These are phyloP conservation scores for Tuber melanosporum DNA, from an alignment of 495 filamentous ascomycete genomes.

Conservation along the genomic window DNA sequence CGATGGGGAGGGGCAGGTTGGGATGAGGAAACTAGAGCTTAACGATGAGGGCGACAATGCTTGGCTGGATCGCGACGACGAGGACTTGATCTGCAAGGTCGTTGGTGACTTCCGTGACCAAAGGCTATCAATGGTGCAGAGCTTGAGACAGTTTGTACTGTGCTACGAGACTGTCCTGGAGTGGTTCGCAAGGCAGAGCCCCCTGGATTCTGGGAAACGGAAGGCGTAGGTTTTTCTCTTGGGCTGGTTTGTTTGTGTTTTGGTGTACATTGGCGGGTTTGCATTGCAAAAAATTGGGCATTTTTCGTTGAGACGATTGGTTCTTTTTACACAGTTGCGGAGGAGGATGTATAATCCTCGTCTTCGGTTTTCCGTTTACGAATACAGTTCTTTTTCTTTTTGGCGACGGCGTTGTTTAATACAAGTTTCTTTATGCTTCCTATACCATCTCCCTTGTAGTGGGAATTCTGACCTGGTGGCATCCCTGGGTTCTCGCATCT, in stretches of 20 bases:
- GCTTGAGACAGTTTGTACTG: slow-evolving; percentile 84
- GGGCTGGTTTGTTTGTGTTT: slow-evolving; percentile 17
- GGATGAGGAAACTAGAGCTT: slow-evolving; percentile 45
- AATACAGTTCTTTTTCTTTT: background rate
- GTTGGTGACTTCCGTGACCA: slow-evolving; percentile 86
- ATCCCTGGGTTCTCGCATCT: background rate
- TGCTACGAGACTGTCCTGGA: slow-evolving; percentile 94
- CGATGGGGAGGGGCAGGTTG: slow-evolving; percentile 35
- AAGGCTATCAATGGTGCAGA: slow-evolving; percentile 94
- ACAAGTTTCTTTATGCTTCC: background rate
- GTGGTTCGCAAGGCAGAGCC: slow-evolving; percentile 60
- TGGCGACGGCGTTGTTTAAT: slow-evolving; percentile 5
- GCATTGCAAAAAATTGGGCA: slow-evolving; percentile 24
- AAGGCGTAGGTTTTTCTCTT: slow-evolving; percentile 34
- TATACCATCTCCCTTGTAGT: background rate
- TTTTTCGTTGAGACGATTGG: slow-evolving; percentile 21
- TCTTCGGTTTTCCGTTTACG: background rate
- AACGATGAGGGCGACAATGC: slow-evolving; percentile 47
- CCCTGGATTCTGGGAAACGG: slow-evolving; percentile 41
- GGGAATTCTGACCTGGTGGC: background rate
- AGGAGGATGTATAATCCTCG: background rate
- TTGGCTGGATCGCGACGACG: slow-evolving; percentile 52
- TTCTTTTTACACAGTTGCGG: background rate
- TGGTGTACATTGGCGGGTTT: slow-evolving; percentile 32
- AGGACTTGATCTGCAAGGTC: slow-evolving; percentile 75